These are phyloP conservation scores for Strobilomyces dryophilus DNA, from an alignment of 768 basidiomycete species.

Conservation along the genomic window DNA sequence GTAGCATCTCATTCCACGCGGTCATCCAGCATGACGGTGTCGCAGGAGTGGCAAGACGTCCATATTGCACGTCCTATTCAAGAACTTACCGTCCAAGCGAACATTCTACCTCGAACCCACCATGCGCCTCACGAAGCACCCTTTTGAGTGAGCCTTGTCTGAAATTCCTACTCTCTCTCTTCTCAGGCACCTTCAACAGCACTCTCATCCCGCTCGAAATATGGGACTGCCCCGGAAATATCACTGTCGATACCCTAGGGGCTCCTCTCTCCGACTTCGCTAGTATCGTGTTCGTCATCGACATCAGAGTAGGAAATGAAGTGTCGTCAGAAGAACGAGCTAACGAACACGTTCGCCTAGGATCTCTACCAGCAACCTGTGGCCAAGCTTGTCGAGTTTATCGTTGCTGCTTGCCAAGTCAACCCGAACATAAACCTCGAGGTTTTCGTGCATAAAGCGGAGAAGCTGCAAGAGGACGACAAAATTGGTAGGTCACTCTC, in stretches of 20 bases:
- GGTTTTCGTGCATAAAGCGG: slow-evolving; percentile 94
- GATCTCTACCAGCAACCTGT: slow-evolving; percentile 85
- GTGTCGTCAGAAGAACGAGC: not conserved
- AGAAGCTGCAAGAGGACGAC: slow-evolving; percentile 87
- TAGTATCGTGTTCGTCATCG: slow-evolving; percentile 89
- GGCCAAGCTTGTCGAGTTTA: slow-evolving; percentile 75
- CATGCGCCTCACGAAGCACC: slow-evolving; percentile 66
- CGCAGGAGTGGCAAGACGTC: slow-evolving; percentile 88
- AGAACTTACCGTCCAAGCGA: slow-evolving; percentile 75
- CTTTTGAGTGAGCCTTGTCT: slow-evolving; percentile 68
- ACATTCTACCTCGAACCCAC: slow-evolving; percentile 90
- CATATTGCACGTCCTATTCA: slow-evolving; percentile 89
- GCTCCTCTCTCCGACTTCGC: slow-evolving; percentile 75
- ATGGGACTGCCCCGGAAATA: slow-evolving; percentile 92
- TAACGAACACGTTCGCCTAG: slow-evolving; percentile 33
- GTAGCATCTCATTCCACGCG: not conserved
- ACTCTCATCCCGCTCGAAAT: slow-evolving; percentile 90
- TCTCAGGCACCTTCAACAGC: slow-evolving; percentile 38
- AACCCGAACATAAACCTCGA: slow-evolving; percentile 80
- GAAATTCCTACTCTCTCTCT: not conserved
- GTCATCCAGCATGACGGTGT: slow-evolving; percentile 1
- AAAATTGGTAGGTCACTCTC: slow-evolving; percentile 60
- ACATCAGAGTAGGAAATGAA: slow-evolving; percentile 69
- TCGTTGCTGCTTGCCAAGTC: slow-evolving; percentile 68
- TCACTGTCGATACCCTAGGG: slow-evolving; percentile 74